Base-by-base conservation (phyloP, 1,139 yeast species). In the Yamadazyma songkhlaensis region DNA sequence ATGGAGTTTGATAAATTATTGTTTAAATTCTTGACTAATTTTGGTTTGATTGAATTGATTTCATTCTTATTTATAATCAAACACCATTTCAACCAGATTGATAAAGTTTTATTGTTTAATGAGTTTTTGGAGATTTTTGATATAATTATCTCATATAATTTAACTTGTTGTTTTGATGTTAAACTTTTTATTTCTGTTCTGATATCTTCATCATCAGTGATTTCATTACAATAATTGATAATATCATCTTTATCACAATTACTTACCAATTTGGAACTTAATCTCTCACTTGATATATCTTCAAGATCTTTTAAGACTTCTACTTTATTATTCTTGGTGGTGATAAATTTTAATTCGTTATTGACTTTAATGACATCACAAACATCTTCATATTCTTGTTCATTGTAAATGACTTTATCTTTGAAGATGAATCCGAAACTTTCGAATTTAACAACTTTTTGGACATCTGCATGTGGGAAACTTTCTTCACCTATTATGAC, bases 1-100 rank as follows among this genome's bases (percentile, higher is more conserved):
- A 64, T 54, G 2, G 71, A 72, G 3, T 59, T 55, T 4, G 35
- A 34, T 39, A 77, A 56, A 4, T 53, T 44, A 38, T 56, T 62
- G 21, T 44, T 34, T 13, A 47, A 35, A 10, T 36, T 22, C n/a
- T 36, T 32, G 6, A 43, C 26, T 12, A 36, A 41, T 30, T 42
- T 45, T 11, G 35, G 30, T 23, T 41, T 41, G 1, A 42, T 27
- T 3, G 34, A 15, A 35, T 13, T 27, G 31, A 31, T 3, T 27
- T 35, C 28, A 42, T 69, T 54, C 42, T 59, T 50, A 42, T 73
- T 70, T 9, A 64, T 50, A 23, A 76, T 54, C 29, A 77, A 55
- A 9, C 75, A 42, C 74, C 76, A 72, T 50, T 72, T 73, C 42
- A 77, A 58, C 82, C 81, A 77, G 11, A 68, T 38, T 3, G 70